Evolutionary conservation across 2,329 filamentous ascomycete genomes (phyloP).

Genomic region (Rutstroemia sp.): DNA sequence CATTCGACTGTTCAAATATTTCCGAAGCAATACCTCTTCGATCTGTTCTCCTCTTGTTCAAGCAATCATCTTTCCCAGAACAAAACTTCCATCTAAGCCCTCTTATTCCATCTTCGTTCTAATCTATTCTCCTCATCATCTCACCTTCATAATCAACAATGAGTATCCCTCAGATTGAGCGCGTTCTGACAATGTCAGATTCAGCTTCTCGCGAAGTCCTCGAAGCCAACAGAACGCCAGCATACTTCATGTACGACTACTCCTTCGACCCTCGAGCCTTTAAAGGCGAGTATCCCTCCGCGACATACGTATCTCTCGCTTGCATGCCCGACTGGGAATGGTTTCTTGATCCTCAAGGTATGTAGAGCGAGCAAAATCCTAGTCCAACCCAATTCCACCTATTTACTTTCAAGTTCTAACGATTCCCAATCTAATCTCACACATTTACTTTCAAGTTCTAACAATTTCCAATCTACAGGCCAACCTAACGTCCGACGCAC

Average conservation of each 20-base stretch:
- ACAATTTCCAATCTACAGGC: too few species aligned
- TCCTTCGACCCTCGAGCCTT: not conserved
- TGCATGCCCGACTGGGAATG: not conserved
- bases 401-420: not conserved
- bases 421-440: not conserved
- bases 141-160: not conserved
- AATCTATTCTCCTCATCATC: too few species aligned
- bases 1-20: too few species aligned
- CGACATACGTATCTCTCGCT: not conserved
- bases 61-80: too few species aligned
- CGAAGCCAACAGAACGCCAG: not conserved
- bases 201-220: not conserved
- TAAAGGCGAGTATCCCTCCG: not conserved
- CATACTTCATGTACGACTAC: constrained; percentile 5
- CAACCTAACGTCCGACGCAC: too few species aligned
- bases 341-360: constrained; percentile 1
- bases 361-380: not conserved
- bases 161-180: not conserved
- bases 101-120: too few species aligned
- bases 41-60: too few species aligned
- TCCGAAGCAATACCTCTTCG: too few species aligned
- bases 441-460: too few species aligned
- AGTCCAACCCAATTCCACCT: too few species aligned
- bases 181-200: not conserved
- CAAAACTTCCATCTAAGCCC: too few species aligned